Conservation (phyloP, 257 asterid genomes). For the Nicotiana undulata region DNA sequence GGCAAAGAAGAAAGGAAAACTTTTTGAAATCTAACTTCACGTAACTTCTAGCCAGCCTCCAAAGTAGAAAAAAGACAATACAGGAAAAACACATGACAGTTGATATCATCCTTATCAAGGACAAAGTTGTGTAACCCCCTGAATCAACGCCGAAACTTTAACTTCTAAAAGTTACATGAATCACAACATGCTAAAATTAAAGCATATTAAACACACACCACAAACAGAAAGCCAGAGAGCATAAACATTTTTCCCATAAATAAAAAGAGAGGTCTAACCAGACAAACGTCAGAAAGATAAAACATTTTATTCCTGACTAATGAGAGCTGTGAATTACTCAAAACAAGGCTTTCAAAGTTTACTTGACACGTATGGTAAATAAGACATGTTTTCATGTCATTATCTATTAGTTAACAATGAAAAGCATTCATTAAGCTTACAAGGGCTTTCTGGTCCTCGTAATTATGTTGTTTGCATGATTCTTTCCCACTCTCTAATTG, state of each 20-base stretch:
- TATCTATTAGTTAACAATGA: background rate
- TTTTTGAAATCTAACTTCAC: background rate
- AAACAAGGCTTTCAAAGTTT: background rate
- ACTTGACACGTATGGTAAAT: background rate
- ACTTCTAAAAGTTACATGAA: background rate
- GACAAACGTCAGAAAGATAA: background rate
- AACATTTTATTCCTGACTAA: background rate
- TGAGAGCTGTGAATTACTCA: constrained; percentile 3
- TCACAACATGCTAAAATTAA: background rate
- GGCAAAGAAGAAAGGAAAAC: background rate
- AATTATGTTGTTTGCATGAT: background rate
- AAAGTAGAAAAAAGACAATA: background rate
- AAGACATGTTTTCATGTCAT: background rate
- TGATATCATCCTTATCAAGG: background rate
- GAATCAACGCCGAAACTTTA: background rate
- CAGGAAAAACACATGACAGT: background rate
- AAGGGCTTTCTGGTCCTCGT: background rate
- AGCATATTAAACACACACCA: background rate
- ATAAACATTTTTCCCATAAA: background rate
- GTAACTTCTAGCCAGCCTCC: background rate
- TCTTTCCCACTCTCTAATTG: background rate
- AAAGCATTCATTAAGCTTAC: background rate
- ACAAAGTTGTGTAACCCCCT: background rate
- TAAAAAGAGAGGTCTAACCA: background rate
- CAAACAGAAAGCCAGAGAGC: background rate